A percentile compares a stretch with the other conserved stretches of the same genome.
Conservation (phyloP, 345 rosid genomes). For the Balakata baccata region DNA sequence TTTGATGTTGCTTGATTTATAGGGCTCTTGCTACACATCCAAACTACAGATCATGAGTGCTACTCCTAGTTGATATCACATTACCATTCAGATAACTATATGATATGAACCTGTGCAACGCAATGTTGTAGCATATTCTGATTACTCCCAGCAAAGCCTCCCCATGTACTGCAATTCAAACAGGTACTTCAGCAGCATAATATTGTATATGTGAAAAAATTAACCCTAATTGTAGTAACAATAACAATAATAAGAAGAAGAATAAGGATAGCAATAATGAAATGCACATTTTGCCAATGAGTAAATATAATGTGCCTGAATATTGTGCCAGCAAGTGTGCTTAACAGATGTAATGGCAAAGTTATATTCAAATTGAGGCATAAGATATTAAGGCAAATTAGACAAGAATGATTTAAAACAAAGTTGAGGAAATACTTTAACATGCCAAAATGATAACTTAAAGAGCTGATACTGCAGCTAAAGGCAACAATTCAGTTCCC, state of each 20-base stretch:
- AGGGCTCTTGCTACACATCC: constrained; percentile 85
- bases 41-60: constrained; percentile 33
- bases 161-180: constrained; percentile 70
- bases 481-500: neutral
- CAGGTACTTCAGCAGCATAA: neutral
- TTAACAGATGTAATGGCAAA: no score
- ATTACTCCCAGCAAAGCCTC: constrained; percentile 95
- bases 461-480: neutral
- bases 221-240: no score
- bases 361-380: neutral
- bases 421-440: neutral
- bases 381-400: neutral
- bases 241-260: neutral
- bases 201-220: neutral
- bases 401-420: neutral
- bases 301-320: no score
- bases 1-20: constrained; percentile 96
- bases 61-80: constrained; percentile 15
- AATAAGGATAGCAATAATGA: neutral
- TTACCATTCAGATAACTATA: constrained; percentile 4
- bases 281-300: no score
- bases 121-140: constrained; percentile 94
- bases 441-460: neutral
- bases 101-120: constrained; percentile 72
- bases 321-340: no score